Evolutionary conservation across 495 filamentous ascomycete genomes (phyloP), one percentile per base, ranked within the genome.

Genomic region (Penicillium argentinense): DNA sequence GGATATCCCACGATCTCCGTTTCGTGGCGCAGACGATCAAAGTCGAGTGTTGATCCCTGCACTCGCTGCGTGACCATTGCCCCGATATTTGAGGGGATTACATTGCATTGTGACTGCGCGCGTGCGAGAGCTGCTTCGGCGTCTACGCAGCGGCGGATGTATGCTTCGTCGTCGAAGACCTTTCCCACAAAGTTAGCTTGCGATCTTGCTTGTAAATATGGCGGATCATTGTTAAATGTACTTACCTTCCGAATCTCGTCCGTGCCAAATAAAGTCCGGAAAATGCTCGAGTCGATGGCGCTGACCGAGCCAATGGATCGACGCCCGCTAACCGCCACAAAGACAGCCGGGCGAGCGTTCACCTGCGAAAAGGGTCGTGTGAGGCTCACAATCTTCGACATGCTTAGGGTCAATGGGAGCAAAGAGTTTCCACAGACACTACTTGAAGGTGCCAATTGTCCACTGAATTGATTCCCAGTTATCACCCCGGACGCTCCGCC

Each of bases 1-100:
- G 75, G 76, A 42, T 79, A 79, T 13, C 75, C 75, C 14, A 79
- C 75, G 33, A 76, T 76, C 42, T 76, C 75, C 0, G 76, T 79
- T 45, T 79, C 72, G 17, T 54, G 49, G 17, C 63, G 60, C 3
- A 78, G 52, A 12, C 64, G 52, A 3, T 77, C 68, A 28, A 67
- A 67, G 49, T 73, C 67, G 9, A 75, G 54, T 9, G 55, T 51
- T 8, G 61, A 47, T 21, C 51, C 52, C 22, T 54, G 47, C 13
- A 67, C 56, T 36, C 59, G 59, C 4, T 59, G 36, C 1, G 74
- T 74, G 4, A 79, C 66, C 17, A 60, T 41, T 3, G 59, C 52
- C 9, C 71, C 72, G 19, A 70, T 68, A 24, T 74, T 51, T 5
- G 52, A 45, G 3, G 74, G 74, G 47, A 77, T 79, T 16, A 77